phyloP scores from a whole-genome alignment of 345 rosid species.

The Chamaenerion angustifolium region DNA sequence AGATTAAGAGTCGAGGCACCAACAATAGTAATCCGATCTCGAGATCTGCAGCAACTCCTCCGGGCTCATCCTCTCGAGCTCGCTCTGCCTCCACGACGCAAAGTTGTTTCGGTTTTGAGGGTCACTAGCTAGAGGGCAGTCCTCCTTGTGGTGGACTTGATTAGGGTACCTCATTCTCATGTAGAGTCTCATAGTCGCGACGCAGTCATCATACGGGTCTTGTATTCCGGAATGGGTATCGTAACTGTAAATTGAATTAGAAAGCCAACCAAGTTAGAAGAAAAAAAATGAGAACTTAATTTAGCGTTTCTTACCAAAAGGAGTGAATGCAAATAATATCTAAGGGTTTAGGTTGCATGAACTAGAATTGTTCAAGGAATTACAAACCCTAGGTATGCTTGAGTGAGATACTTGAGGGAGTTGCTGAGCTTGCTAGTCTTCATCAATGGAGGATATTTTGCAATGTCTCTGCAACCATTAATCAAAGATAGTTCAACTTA shows the following conservation, averaged over 20 bases:
- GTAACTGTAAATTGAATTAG: slow-evolving; percentile 38
- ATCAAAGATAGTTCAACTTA: too few species aligned
- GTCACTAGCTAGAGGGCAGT: slow-evolving; percentile 52
- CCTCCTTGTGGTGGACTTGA: slow-evolving; percentile 40
- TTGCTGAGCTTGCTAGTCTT: slow-evolving; percentile 95
- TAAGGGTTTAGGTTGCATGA: neutral
- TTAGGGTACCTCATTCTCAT: slow-evolving; percentile 55
- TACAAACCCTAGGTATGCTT: slow-evolving; percentile 66
- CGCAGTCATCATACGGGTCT: slow-evolving; percentile 80
- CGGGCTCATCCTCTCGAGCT: slow-evolving; percentile 75
- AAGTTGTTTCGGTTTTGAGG: slow-evolving; percentile 67
- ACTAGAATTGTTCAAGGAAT: too few species aligned
- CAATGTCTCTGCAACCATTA: slow-evolving; percentile 47
- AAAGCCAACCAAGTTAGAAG: too few species aligned
- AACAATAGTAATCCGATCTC: slow-evolving; percentile 77
- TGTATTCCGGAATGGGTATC: slow-evolving; percentile 68
- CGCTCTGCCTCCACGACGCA: slow-evolving; percentile 65
- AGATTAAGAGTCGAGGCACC: slow-evolving; percentile 62
- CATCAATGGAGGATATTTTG: slow-evolving; percentile 82
- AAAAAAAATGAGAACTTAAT: too few species aligned
- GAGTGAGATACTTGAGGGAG: slow-evolving; percentile 77
- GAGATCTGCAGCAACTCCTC: slow-evolving; percentile 54
- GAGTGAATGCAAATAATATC: neutral
- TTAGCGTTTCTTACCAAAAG: too few species aligned
- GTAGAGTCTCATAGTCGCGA: slow-evolving; percentile 85